These are phyloP conservation scores for Suillus plorans DNA, from an alignment of 768 basidiomycete genomes.

Conservation along the genomic window DNA sequence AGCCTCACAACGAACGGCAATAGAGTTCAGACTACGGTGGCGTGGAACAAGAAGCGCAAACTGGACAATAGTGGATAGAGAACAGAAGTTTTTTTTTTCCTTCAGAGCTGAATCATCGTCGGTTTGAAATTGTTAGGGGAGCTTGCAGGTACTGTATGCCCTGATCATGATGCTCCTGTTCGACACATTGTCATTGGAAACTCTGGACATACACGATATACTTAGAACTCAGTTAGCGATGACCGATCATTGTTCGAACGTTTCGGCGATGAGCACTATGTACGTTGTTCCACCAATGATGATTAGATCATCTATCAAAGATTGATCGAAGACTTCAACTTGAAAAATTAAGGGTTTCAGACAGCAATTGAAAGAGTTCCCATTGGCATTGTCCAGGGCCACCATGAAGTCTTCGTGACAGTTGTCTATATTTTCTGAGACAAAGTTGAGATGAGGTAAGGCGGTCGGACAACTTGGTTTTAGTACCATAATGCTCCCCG, in stretches of 20 bases:
- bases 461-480: not conserved
- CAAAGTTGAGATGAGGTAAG: no score
- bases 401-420: no score
- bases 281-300: not conserved
- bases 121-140: not conserved
- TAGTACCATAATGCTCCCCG: not conserved
- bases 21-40: not conserved
- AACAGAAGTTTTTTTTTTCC: not conserved
- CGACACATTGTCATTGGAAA: not conserved
- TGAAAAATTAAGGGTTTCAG: not conserved
- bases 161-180: not conserved
- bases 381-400: no score
- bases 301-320: not conserved
- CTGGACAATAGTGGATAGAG: slow-evolving; percentile 13
- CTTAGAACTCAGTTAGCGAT: not conserved
- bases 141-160: not conserved
- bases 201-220: not conserved
- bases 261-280: not conserved
- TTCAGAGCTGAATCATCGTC: not conserved
- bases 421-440: no score
- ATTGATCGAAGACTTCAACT: not conserved
- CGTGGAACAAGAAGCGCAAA: slow-evolving; percentile 23
- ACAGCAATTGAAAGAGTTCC: not conserved
- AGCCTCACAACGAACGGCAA: not conserved
- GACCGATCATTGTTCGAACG: not conserved